These are phyloP conservation scores for Pyronema domesticum DNA, from an alignment of 495 filamentous ascomycete species.

Conservation along the genomic window DNA sequence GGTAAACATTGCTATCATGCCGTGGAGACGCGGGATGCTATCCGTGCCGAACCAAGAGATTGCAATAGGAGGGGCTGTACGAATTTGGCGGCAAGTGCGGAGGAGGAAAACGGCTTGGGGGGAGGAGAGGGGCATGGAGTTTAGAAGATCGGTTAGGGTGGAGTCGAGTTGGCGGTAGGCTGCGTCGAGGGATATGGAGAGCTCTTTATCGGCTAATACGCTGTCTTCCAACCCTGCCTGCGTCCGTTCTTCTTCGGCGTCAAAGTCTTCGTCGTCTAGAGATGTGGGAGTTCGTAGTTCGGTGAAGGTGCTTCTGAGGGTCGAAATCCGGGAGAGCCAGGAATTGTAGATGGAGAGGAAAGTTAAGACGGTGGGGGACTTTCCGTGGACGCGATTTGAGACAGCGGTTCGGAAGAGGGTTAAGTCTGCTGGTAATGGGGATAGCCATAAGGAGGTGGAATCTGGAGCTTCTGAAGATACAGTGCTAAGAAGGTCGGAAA, in stretches of 20 bases:
- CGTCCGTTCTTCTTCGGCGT: slow-evolving; percentile 55
- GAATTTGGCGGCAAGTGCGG: slow-evolving; percentile 57
- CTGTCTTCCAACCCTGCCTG: slow-evolving; percentile 58
- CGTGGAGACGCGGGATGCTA: slow-evolving; percentile 24
- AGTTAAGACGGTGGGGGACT: slow-evolving; percentile 43
- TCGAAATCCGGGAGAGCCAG: slow-evolving; percentile 49
- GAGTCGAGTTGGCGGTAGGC: slow-evolving; percentile 31
- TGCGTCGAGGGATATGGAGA: slow-evolving; percentile 37
- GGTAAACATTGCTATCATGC: slow-evolving; percentile 15
- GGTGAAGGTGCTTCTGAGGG: slow-evolving; percentile 42
- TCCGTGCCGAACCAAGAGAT: slow-evolving; percentile 25
- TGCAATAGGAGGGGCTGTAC: slow-evolving; percentile 40
- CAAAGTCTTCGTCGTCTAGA: slow-evolving; percentile 49
- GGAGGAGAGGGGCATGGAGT: not conserved
- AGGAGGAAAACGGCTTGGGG: slow-evolving; percentile 45
- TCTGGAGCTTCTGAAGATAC: slow-evolving; percentile 17
- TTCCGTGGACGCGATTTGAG: slow-evolving; percentile 40
- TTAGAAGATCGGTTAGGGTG: not conserved
- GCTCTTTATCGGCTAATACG: slow-evolving; percentile 38
- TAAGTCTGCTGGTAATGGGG: slow-evolving; percentile 31
- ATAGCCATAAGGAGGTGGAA: slow-evolving; percentile 18
- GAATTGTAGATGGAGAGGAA: slow-evolving; percentile 42
- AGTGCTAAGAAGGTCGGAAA: no score
- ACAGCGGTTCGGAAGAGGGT: slow-evolving; percentile 37
- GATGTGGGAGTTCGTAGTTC: slow-evolving; percentile 48